phyloP scores from a whole-genome alignment of 192 early-diverging fungal genomes.

The Coemansia sp. region DNA sequence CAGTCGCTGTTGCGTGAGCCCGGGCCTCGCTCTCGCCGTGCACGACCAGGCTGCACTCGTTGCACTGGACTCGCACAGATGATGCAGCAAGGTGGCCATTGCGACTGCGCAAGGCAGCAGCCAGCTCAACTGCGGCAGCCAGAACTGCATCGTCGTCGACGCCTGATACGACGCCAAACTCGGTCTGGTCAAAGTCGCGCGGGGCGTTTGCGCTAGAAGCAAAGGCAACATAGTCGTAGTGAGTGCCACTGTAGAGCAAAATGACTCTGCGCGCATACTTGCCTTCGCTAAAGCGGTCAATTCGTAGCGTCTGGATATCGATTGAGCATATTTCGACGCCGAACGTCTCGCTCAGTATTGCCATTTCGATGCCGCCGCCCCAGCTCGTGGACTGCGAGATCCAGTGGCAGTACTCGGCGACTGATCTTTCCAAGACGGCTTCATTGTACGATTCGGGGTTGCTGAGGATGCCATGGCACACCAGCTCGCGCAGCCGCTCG shows the following conservation, averaged over 20 bases:
- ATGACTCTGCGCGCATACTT: conserved; percentile 47
- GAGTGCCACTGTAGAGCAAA: conserved; percentile 64
- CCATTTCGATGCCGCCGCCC: conserved; percentile 65
- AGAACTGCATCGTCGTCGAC: conserved; percentile 18
- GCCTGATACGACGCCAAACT: conserved; percentile 44
- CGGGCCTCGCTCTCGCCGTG: conserved; percentile 17
- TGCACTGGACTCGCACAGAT: conserved; percentile 17
- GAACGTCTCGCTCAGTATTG: conserved; percentile 59
- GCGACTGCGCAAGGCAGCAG: conserved; percentile 7
- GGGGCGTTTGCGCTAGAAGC: conserved; percentile 31
- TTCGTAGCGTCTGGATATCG: conserved; percentile 57
- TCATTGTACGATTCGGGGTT: conserved; percentile 57
- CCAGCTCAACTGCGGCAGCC: conserved; percentile 21
- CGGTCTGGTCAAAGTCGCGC: conserved; percentile 64
- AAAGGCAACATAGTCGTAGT: conserved; percentile 73
- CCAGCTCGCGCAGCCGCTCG: conserved; percentile 34
- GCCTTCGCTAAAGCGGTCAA: conserved; percentile 68
- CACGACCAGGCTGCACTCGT: conserved; percentile 4
- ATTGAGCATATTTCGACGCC: conserved; percentile 65
- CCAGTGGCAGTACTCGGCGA: conserved; percentile 61
- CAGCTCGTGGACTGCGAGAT: conserved; percentile 60
- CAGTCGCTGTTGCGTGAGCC: conserved; percentile 6
- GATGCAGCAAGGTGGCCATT: not conserved
- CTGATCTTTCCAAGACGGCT: conserved; percentile 57
- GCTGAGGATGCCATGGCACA: conserved; percentile 39